Evolutionary conservation across 495 filamentous ascomycete genomes (phyloP), one percentile per base, ranked within the genome.

Genomic region (Neurospora sp.): DNA sequence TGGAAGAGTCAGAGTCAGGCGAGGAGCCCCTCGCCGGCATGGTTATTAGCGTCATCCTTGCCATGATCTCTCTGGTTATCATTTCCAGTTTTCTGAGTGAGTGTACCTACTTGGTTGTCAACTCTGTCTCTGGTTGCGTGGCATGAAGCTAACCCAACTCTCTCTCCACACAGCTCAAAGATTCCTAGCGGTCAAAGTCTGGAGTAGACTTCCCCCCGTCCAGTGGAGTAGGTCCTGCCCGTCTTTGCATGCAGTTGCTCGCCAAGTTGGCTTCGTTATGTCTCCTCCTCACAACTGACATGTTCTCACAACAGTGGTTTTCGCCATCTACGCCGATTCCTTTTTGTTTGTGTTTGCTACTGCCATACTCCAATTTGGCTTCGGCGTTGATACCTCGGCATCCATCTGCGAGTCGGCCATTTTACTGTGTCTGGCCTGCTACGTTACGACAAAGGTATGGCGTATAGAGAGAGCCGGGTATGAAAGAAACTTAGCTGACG

Each of bases 401-500:
- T 71, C 76, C 10, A 78, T 84, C 27, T 89, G 87, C 79, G 80
- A 82, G n/a, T 79, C 80, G 8, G 85, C 84, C 46, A 85, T 89
- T 8, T 69, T 88, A 35, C 75, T 87, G 5, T 89, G 85, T 75
- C 77, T 85, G 37, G 79, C 81, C 40, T 89, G 81, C 78, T 89
- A 89, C 74, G 79, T 88, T 71, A 85, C 84, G 0, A 87, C 86
- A 1, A 89, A 89, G 81, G 84, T 87, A 73, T 38, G 71, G 48
- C n/a, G 9, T 27, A 18, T 23, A 31, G 7, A 16, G 2, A 66
- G 1, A 35, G 31, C 12, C 23, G 31, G 3, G 7, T 7, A 35
- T 27, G 27, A 35, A 3, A 66, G 14, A 18, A 18, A 35, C n/a
- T 14, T n/a, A 66, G 27, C 27, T 48, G 23, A 48, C 35, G 9